Evolutionary conservation across 345 rosid genomes (phyloP), one percentile per base, ranked within the genome.

Genomic region (Cardiospermum halicacabum): DNA sequence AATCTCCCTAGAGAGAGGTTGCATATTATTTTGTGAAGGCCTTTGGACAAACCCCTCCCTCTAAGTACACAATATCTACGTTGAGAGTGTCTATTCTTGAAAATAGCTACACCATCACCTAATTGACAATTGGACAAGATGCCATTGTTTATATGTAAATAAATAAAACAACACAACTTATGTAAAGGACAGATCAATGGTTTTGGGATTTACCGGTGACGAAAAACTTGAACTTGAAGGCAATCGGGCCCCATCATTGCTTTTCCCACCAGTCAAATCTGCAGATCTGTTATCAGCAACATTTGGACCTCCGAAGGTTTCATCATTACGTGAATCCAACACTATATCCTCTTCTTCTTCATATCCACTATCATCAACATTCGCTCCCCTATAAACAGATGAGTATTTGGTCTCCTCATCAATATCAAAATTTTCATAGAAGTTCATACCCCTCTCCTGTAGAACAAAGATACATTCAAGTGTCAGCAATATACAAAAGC

Each of bases 341-440:
- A 79, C 22, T 58, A 78, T 78, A 45, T 89, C 86, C 60, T 87
- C 89, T 16, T 81, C 81, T 73, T 87, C 96, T 24, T 80, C 84
- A 68, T 75, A 82, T 50, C 96, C 97, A 79, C 96, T 77, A 73
- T 89, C 96, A 69, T 87, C 99, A 48, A 79, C 53, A 55, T 60
- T 70, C 56, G 58, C 58, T 68, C 82, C 85, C 75, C 85, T 76
- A 63, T 49, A 68, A 64, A 95, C 99, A 12, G 99, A 82, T 30
- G 97, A 89, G 72, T 70, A 95, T 69, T 89, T 82, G 55, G 88
- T 76, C 80, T 95, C 97, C 73, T 91, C 97, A 47, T 95, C 99
- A 42, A 79, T 57, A 67, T 83, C 91, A 59, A 69, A 71, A 73
- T 69, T 75, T 60, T 78, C 96, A 66, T 74, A 75, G 62, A 81